These are phyloP conservation scores for Aureobasidium uvarum DNA, from an alignment of 2,329 filamentous ascomycete genomes.

Conservation along the genomic window DNA sequence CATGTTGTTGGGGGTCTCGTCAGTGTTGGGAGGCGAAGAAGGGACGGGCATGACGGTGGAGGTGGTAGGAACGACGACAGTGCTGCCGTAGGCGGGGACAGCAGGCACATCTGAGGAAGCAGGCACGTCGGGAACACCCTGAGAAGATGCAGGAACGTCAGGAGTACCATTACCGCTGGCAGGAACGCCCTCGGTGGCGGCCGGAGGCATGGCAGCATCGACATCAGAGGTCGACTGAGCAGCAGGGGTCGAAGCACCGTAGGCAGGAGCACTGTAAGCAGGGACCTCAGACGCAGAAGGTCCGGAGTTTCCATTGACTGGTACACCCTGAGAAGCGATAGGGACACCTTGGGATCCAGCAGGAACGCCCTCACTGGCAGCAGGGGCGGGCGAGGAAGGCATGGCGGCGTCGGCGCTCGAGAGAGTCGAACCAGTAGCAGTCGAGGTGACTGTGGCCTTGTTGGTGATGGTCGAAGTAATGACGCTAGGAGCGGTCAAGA, in stretches of 20 bases:
- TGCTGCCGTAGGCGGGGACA: slow-evolving; percentile 2
- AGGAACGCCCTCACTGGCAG: slow-evolving; percentile 2
- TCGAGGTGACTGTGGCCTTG: slow-evolving; percentile 7
- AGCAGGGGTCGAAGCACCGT: background rate
- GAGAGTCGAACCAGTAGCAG: background rate
- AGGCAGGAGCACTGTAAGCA: background rate
- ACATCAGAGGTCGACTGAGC: slow-evolving; percentile 1
- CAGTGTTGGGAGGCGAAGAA: slow-evolving; percentile 14
- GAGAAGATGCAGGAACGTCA: background rate
- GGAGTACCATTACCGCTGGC: background rate
- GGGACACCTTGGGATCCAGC: background rate
- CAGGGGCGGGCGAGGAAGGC: background rate
- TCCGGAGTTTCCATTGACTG: no score
- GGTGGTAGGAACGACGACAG: background rate
- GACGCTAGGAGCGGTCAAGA: slow-evolving; percentile 23
- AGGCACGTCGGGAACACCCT: background rate
- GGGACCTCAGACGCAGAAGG: no score
- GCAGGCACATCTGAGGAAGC: background rate
- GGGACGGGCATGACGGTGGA: background rate
- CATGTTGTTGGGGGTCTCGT: slow-evolving; percentile 25
- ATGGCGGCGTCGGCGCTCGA: background rate
- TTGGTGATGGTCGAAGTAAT: slow-evolving; percentile 19
- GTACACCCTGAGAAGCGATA: background rate
- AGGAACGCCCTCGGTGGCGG: slow-evolving; percentile 4
- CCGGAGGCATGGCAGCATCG: background rate